Conservation (phyloP, 2,329 filamentous ascomycete species). For the Ustulina deusta region DNA sequence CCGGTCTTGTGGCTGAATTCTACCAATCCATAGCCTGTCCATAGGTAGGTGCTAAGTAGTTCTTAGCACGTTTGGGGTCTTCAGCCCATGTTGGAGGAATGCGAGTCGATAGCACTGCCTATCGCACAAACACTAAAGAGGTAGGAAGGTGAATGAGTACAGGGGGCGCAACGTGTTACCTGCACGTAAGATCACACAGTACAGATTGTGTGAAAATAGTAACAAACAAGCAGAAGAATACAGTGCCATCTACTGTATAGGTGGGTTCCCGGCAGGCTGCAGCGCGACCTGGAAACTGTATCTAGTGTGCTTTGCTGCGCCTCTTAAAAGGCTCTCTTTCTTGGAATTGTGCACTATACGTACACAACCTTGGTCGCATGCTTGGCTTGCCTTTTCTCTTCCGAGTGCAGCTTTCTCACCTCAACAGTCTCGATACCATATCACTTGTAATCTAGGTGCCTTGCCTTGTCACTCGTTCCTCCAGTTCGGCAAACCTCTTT, state of each 20-base stretch:
- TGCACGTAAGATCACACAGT: neutral
- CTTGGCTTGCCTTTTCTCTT: constrained; percentile 16
- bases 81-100: too few species aligned
- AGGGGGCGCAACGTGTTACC: neutral
- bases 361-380: constrained; percentile 10
- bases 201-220: neutral
- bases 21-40: neutral
- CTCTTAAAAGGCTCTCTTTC: constrained; percentile 16
- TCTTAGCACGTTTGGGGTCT: too few species aligned
- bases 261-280: too few species aligned
- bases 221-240: neutral
- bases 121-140: too few species aligned
- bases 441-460: constrained; percentile 27
- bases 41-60: neutral
- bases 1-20: constrained; percentile 9
- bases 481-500: constrained; percentile 29
- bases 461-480: constrained; percentile 38
- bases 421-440: constrained; percentile 17
- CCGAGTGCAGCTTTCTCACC: constrained; percentile 12
- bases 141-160: neutral
- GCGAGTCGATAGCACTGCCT: neutral
- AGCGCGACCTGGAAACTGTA: too few species aligned
- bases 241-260: neutral
- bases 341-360: neutral
- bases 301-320: constrained; percentile 10